Evolutionary conservation across 2,329 filamentous ascomycete species (phyloP), one percentile per base, ranked within the genome.

Genomic region (Aspergillus unguis): DNA sequence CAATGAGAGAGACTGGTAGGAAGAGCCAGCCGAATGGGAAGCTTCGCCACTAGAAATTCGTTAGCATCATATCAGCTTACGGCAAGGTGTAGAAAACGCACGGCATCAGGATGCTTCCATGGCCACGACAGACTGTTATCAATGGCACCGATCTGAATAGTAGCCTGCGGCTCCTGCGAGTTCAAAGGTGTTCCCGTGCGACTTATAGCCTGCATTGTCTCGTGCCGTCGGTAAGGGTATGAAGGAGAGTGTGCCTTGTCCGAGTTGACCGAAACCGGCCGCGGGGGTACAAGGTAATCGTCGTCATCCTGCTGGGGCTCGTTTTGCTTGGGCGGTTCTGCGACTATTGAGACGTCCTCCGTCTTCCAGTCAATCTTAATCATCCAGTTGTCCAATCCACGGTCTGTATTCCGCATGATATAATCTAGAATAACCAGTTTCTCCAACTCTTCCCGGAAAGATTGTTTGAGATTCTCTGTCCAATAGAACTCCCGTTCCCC

Each of bases 11-110:
- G 5, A 99, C 94, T 0, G 94, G 94, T 4, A 99, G 78, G 75
- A 99, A 99, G 1, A 99, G 85, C 94, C 94, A 99, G 35, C 94
- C 94, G 68, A 99, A 99, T 0, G 94, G 94, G 70, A 96, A 99
- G 74, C 91, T 94, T 58, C 84, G 80, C 84, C 84, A 86, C 80
- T 83, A 17, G 48, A 27, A 47, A 50, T 33, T 33, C 3, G 45
- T 70, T 60, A 70, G 65, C 41, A 56, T 26, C 37, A 37, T 35
- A 37, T 26, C 17, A 17, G 6, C 4, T 6, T 33, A 23, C 26
- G 5, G 9, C 3, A 6, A 8, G n/a, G 6, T 5, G 28, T 4
- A 28, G 10, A 9, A 8, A 27, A 73, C 80, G 71, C 73, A 84
- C 81, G 52, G 92, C 94, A 77, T 99, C 92, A 0, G 92, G 92